phyloP scores from a whole-genome alignment of 176 grass and related monocot species.

The Hsuehochloa calcarea region DNA sequence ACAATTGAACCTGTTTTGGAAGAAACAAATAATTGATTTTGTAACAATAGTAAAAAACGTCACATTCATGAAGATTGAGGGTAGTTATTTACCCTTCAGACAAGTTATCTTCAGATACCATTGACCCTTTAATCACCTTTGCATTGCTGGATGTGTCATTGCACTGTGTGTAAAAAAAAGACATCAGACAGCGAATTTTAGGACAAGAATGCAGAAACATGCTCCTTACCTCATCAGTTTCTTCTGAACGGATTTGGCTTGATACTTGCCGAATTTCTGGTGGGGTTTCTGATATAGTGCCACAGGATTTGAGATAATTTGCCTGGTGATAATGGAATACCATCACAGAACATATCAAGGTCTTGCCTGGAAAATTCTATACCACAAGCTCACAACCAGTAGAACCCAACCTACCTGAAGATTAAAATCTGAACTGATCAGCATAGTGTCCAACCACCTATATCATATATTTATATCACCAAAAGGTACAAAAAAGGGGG shows the following conservation, averaged over 20 bases:
- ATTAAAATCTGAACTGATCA: background rate
- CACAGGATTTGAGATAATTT: conserved; percentile 74
- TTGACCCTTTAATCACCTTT: background rate
- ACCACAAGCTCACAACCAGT: background rate
- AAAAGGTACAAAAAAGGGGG: background rate
- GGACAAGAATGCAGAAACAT: conserved; percentile 26
- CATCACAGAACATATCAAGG: background rate
- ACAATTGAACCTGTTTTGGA: conserved; percentile 29
- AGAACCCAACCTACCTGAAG: background rate
- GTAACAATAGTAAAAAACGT: background rate
- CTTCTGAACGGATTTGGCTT: conserved; percentile 1
- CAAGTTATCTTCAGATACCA: conserved; percentile 10
- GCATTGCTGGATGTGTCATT: conserved; percentile 1
- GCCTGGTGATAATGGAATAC: conserved; percentile 37
- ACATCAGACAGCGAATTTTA: conserved; percentile 6
- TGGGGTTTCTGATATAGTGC: conserved; percentile 55
- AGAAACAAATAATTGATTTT: background rate
- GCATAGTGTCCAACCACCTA: background rate
- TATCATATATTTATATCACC: background rate
- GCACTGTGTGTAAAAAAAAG: conserved; percentile 17
- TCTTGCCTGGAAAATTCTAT: background rate
- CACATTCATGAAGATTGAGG: background rate
- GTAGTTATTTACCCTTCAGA: conserved; percentile 33
- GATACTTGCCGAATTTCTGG: conserved; percentile 37
- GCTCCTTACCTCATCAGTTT: conserved; percentile 28